Conservation (phyloP, 805 yeast species). For the Saccharomycopsis lassenensis region DNA sequence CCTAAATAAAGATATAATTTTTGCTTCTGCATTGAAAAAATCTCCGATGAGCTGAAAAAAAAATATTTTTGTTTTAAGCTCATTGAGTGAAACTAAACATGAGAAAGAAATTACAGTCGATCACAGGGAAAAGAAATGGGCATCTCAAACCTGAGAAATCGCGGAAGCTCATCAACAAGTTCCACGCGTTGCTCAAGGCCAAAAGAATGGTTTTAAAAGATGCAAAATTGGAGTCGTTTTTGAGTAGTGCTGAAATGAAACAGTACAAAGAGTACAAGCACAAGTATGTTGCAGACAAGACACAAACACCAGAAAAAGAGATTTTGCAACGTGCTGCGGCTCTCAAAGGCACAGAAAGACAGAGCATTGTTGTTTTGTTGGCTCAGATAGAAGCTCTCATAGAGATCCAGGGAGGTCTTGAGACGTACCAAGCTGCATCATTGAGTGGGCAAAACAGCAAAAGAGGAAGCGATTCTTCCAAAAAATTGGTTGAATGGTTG, state of each 20-base stretch:
- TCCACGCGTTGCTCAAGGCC: slow-evolving; percentile 15
- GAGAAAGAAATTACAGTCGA: background rate
- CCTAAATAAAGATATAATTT: too few relatives aligned
- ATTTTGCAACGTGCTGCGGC: background rate
- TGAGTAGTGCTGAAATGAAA: background rate
- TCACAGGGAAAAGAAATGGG: too few relatives aligned
- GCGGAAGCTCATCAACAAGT: slow-evolving; percentile 13
- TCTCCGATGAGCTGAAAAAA: too few relatives aligned
- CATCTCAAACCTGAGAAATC: slow-evolving; percentile 15
- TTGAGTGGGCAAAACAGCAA: slow-evolving; percentile 65
- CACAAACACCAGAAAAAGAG: background rate
- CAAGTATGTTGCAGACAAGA: background rate
- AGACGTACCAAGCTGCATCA: slow-evolving; percentile 76
- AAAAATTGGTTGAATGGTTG: slow-evolving; percentile 66
- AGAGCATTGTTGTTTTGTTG: too few relatives aligned
- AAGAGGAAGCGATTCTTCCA: slow-evolving; percentile 91
- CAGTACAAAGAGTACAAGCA: background rate
- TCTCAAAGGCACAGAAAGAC: too few relatives aligned
- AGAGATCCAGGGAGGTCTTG: slow-evolving; percentile 59
- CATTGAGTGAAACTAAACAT: too few relatives aligned
- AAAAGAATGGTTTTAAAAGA: background rate
- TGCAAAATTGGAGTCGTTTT: background rate
- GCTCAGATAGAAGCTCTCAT: slow-evolving; percentile 55
- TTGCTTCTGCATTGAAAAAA: too few relatives aligned
- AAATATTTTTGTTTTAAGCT: too few relatives aligned